phyloP scores from a whole-genome alignment of 1,284 basidiomycete species.

The Schizophyllum amplum region DNA sequence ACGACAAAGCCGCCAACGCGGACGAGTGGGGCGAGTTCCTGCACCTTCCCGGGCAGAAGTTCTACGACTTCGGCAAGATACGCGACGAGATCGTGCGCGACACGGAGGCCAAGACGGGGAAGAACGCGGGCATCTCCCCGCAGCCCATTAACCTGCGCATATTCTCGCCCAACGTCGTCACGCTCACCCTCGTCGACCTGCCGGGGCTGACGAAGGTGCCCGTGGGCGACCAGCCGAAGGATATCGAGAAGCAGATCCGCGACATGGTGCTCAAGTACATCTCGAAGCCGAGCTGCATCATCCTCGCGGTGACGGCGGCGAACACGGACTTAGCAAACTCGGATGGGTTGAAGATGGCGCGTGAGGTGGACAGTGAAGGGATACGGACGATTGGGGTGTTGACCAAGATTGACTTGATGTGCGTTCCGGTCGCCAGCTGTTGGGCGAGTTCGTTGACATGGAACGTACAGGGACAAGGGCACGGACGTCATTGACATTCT shows the following conservation, averaged over 20 bases:
- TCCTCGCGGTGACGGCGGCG: conserved; percentile 93
- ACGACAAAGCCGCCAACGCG: conserved; percentile 69
- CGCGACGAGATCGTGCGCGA: conserved; percentile 94
- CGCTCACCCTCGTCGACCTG: conserved; percentile 93
- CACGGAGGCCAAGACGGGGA: conserved; percentile 96
- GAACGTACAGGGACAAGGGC: conserved; percentile 71
- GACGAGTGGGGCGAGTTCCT: conserved; percentile 99
- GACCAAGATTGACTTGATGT: conserved; percentile 98
- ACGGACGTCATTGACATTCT: conserved; percentile 99
- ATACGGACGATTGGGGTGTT: conserved; percentile 94
- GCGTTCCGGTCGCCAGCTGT: conserved; percentile 18
- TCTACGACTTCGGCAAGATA: conserved; percentile 96
- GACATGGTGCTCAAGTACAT: conserved; percentile 98
- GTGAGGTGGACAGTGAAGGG: conserved; percentile 96
- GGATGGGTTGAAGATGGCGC: conserved; percentile 92
- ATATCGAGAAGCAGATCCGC: conserved; percentile 96
- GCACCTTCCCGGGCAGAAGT: conserved; percentile 93
- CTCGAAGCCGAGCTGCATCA: conserved; percentile 82
- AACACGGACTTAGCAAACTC: conserved; percentile 98
- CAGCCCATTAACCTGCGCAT: conserved; percentile 95
- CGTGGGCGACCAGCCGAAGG: conserved; percentile 94
- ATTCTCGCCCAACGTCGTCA: conserved; percentile 94
- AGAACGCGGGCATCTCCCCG: conserved; percentile 94
- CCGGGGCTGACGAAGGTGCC: conserved; percentile 96
- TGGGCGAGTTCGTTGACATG: conserved; percentile 1